phyloP scores from a whole-genome alignment of 768 basidiomycete species.

The Pisolithus sp. region DNA sequence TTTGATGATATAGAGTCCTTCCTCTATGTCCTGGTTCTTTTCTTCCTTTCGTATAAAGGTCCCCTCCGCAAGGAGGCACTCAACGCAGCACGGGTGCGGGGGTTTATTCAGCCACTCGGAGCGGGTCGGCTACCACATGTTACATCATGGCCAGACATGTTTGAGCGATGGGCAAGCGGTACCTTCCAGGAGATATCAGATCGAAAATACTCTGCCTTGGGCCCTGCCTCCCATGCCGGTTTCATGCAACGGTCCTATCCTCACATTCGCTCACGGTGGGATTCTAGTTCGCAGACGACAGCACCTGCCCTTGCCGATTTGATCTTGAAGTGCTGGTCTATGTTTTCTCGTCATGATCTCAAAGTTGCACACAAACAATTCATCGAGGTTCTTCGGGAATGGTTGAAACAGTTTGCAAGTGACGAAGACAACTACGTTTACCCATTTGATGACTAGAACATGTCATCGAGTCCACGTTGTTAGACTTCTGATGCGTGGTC shows the following conservation, averaged over 20 bases:
- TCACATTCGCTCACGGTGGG: too few relatives aligned
- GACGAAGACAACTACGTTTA: not conserved
- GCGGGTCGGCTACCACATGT: constrained; percentile 1
- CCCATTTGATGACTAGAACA: too few relatives aligned
- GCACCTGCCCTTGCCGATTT: too few relatives aligned
- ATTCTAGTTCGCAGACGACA: too few relatives aligned
- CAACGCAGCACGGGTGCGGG: not conserved
- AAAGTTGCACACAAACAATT: not conserved
- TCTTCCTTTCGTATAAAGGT: constrained; percentile 8
- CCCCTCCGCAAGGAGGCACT: not conserved
- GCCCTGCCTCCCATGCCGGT: too few relatives aligned
- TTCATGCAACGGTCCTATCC: too few relatives aligned
- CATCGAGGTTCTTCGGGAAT: not conserved
- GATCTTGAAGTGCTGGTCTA: too few relatives aligned
- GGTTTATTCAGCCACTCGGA: constrained; percentile 1
- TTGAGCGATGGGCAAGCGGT: not conserved
- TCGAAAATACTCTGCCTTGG: too few relatives aligned
- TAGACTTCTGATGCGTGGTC: too few relatives aligned
- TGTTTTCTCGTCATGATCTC: too few relatives aligned
- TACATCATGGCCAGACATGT: constrained; percentile 1
- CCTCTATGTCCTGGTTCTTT: constrained; percentile 10
- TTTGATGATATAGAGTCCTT: constrained; percentile 14
- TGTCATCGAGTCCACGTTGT: too few relatives aligned
- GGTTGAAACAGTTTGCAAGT: not conserved
- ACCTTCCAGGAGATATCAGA: too few relatives aligned